Evolutionary conservation across 2,329 filamentous ascomycete genomes (phyloP).

Genomic region (Penicillium sp.): DNA sequence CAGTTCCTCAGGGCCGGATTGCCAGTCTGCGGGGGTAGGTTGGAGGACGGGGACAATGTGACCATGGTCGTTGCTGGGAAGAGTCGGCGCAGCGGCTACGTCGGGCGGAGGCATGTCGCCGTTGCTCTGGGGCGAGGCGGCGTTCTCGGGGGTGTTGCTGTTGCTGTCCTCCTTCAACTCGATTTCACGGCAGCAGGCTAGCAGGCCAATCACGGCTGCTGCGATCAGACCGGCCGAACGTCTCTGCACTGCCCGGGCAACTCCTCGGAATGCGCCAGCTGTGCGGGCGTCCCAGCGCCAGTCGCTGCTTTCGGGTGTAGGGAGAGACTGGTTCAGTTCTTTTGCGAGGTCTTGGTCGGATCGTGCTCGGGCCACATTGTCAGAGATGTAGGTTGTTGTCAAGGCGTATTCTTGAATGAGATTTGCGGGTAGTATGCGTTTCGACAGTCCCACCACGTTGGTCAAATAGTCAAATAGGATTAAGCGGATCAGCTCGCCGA

Average conservation of each 20-base stretch:
- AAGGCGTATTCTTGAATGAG: conserved; percentile 59
- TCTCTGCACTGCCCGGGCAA: conserved; percentile 65
- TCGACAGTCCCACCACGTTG: conserved; percentile 38
- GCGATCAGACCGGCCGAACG: conserved; percentile 71
- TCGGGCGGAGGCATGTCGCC: conserved; percentile 20
- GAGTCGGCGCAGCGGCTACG: conserved; percentile 8
- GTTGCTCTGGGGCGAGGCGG: conserved; percentile 27
- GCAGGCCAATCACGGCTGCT: conserved; percentile 64
- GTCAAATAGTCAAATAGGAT: conserved; percentile 64
- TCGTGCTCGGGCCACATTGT: conserved; percentile 56
- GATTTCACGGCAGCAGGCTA: conserved; percentile 66
- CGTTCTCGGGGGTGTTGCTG: conserved; percentile 32
- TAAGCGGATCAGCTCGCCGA: conserved; percentile 70
- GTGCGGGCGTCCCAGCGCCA: conserved; percentile 61
- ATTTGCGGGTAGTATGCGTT: conserved; percentile 49
- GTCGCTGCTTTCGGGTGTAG: conserved; percentile 41
- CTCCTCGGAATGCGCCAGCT: conserved; percentile 58
- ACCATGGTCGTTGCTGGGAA: conserved; percentile 16
- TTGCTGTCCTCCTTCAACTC: conserved; percentile 40
- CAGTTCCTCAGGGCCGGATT: conserved; percentile 54
- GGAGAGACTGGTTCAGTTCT: conserved; percentile 52
- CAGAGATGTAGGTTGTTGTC: conserved; percentile 68
- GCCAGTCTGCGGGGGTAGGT: conserved; percentile 37
- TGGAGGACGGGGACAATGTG: conserved; percentile 39
- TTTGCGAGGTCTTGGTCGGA: conserved; percentile 48